Percentiles rank a stretch among this genome's conserved stretches.
These are phyloP conservation scores for Mayamaea pseudoterrestris DNA, from an alignment of 108 stramenopile species.

Conservation along the genomic window DNA sequence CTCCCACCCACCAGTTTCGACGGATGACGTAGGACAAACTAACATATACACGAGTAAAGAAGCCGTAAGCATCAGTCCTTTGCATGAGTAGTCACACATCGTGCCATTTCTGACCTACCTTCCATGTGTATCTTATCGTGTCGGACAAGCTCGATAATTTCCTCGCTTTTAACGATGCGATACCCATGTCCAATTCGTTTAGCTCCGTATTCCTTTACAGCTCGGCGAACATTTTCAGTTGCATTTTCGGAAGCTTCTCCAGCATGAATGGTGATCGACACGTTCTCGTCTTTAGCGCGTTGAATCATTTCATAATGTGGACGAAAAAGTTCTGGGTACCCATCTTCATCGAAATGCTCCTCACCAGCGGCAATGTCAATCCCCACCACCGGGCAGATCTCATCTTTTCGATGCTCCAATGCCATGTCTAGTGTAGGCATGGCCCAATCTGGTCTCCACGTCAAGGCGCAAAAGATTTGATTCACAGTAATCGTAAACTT, in stretches of 20 bases:
- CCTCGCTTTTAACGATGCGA: slow-evolving; percentile 14
- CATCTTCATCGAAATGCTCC: slow-evolving; percentile 39
- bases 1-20: slow-evolving; percentile 32
- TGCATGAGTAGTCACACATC: no score
- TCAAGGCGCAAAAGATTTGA: slow-evolving; percentile 59
- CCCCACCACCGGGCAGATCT: slow-evolving; percentile 50
- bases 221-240: slow-evolving; percentile 33
- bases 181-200: slow-evolving; percentile 65
- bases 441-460: slow-evolving; percentile 57
- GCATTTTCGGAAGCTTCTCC: slow-evolving; percentile 42
- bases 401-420: slow-evolving; percentile 23
- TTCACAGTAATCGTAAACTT: slow-evolving; percentile 31
- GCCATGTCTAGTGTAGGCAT: slow-evolving; percentile 31
- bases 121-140: slow-evolving; percentile 42
- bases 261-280: slow-evolving; percentile 47
- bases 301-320: slow-evolving; percentile 38
- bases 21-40: slow-evolving; percentile 48
- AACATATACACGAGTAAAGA: no score
- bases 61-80: no score
- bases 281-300: slow-evolving; percentile 29
- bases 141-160: slow-evolving; percentile 27
- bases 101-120: no score
- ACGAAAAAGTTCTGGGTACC: slow-evolving; percentile 20
- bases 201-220: slow-evolving; percentile 41
- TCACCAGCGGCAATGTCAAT: slow-evolving; percentile 69